Evolutionary conservation across 2,329 filamentous ascomycete genomes (phyloP).

Genomic region (Drechslerella coelobrocha): DNA sequence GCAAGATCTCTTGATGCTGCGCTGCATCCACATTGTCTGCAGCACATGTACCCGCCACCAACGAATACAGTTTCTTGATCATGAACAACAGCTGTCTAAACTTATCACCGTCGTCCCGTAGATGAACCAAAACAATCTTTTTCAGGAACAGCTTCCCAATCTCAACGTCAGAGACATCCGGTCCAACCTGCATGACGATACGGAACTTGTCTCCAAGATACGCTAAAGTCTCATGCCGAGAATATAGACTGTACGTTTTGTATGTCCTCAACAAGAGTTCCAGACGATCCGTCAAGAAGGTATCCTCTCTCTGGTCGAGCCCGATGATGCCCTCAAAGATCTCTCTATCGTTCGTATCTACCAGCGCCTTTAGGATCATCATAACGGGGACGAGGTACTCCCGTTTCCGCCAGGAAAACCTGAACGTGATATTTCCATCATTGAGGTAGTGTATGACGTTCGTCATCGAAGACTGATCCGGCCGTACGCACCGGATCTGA

Average conservation of each 20-base stretch:
- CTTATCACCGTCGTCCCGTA: constrained; percentile 87
- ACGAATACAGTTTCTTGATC: constrained; percentile 90
- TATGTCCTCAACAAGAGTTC: constrained; percentile 91
- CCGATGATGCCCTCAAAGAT: constrained; percentile 92
- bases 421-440: constrained; percentile 94
- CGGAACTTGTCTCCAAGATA: constrained; percentile 92
- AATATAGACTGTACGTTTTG: constrained; percentile 86
- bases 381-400: constrained; percentile 95
- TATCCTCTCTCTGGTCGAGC: constrained; percentile 67
- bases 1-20: constrained; percentile 91
- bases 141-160: constrained; percentile 90
- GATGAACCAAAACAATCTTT: constrained; percentile 87
- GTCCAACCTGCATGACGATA: constrained; percentile 80
- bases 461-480: constrained; percentile 97
- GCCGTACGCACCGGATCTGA: constrained; percentile 86
- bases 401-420: constrained; percentile 97
- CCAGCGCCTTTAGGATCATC: constrained; percentile 94
- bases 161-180: constrained; percentile 84
- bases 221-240: constrained; percentile 78
- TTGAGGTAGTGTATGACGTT: constrained; percentile 95
- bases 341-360: constrained; percentile 94
- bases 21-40: constrained; percentile 96
- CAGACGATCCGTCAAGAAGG: constrained; percentile 92
- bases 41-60: constrained; percentile 90
- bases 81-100: constrained; percentile 94